Conservation (phyloP, 768 basidiomycete species). For the Calocera viscosa region DNA sequence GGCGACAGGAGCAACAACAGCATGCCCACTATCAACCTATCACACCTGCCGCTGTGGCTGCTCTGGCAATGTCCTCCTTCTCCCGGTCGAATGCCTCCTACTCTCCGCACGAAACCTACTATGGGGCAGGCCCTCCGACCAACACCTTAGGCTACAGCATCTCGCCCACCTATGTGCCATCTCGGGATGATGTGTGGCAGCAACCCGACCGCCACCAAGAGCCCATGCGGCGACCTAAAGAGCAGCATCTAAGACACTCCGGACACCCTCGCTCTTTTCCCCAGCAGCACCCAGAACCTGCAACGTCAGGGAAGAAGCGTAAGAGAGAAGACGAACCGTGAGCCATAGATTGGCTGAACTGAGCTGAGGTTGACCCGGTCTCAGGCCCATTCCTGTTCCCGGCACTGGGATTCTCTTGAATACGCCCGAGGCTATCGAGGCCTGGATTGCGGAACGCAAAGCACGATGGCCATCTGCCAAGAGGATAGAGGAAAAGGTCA, state of each 20-base stretch:
- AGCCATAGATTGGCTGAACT: conserved; percentile 2
- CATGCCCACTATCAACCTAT: neutral
- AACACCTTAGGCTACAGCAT: conserved; percentile 30
- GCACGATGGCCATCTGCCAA: conserved; percentile 66
- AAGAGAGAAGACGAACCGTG: conserved; percentile 11
- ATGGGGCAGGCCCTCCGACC: conserved; percentile 18
- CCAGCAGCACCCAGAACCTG: neutral
- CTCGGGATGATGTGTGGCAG: neutral
- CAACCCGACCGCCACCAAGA: neutral
- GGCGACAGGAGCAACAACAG: neutral
- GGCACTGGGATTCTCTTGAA: conserved; percentile 69
- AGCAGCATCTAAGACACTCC: neutral
- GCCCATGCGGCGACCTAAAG: neutral
- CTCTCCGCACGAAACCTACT: conserved; percentile 13
- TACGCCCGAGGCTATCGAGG: conserved; percentile 65
- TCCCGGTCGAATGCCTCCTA: neutral
- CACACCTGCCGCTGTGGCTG: neutral
- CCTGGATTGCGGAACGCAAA: conserved; percentile 83
- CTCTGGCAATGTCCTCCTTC: neutral
- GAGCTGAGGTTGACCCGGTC: neutral
- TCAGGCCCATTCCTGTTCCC: conserved; percentile 55
- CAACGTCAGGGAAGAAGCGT: conserved; percentile 14
- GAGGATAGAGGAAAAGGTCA: conserved; percentile 58
- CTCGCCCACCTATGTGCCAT: conserved; percentile 31
- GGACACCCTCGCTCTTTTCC: conserved; percentile 3